Evolutionary conservation across 2,329 filamentous ascomycete species (phyloP), one percentile per base, ranked within the genome.

Genomic region (Venturia nashicola): DNA sequence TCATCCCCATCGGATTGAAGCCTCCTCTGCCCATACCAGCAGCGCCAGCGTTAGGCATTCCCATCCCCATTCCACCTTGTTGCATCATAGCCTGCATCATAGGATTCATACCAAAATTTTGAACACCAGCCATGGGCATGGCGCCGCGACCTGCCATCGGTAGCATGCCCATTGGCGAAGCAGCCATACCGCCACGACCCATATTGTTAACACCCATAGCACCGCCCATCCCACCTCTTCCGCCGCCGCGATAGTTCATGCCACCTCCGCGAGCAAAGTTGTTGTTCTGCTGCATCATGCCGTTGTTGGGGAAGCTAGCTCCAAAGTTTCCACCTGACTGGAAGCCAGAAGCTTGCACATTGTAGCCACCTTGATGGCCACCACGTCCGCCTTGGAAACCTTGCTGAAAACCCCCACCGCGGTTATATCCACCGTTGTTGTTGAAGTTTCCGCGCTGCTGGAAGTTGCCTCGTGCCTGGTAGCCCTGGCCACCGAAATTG

Each of bases 381-480:
- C 65, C 46, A 59, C 62, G 46, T 36, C 23, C 20, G 63, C 61
- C 46, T 51, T 66, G 54, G 72, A 67, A 59, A 23, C 40, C 44
- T 39, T 65, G 39, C 43, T 59, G 62, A 34, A 68, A 70, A 59
- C 69, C 69, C 51, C 72, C 71, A 66, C 71, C 72, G 9, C 69
- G 68, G 42, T 71, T 71, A 27, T 75, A 83, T 68, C 81, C 80
- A 44, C 80, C 82, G 62, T 80, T 79, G 75, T 82, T 83, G 66
- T 76, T 79, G 65, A 73, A 74, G 40, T 68, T 69, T 39, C 71
- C 72, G 44, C 72, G 71, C 59, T 65, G 27, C 65, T 42, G 67
- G 64, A 66, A 64, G 14, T 71, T 73, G 70, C 78, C 82, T 46
- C 76, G 77, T 69, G 32, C 68, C 65, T 67, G 76, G 74, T 72